Base-by-base conservation (phyloP, 495 filamentous ascomycete genomes). In the Hypoxylon subgilvum region DNA sequence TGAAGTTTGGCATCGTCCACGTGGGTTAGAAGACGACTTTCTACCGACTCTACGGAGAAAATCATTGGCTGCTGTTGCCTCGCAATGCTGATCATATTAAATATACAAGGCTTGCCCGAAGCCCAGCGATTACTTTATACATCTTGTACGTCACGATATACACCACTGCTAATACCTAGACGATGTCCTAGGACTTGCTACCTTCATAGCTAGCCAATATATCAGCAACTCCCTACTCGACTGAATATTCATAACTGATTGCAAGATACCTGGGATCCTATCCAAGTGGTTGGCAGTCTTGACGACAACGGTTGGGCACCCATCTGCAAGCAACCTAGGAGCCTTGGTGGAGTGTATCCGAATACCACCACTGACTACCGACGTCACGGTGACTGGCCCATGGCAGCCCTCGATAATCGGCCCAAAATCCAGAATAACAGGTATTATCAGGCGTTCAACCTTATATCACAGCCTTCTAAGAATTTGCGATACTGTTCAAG, bases 251-350 rank as follows among this genome's bases (percentile, higher is more conserved):
- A 4, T 36, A 14, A 27, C 39, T 30, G 12, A 19, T 31, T 35
- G 8, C 12, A 3, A 34, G 22, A 14, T 19, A 40, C 32, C 13
- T 14, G 13, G 13, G 13, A 19, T 49, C 36, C 28, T 9, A 35
- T n/a, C n/a, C n/a, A 22, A 48, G 31, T 40, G 42, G 19, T 17
- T 10, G 27, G 19, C 21, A 18, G 47, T 18, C 42, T 43, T 19
- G 34, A 16, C n/a, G 42, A 52, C 36, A 3, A 30, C 18, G 12
- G 60, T 58, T 44, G 22, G 53, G 48, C 47, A 49, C 19, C 36
- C n/a, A 48, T 23, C 28, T 17, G 23, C 31, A 35, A 57, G 48
- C 40, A 57, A 40, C 21, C 34, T 28, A 28, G 14, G 13, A 28
- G 27, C n/a, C 18, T 34, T 14, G 17, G 19, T 17, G 17, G 22